Base-by-base conservation (phyloP, 2,329 filamentous ascomycete genomes). In the Leptosphaerulina australis region DNA sequence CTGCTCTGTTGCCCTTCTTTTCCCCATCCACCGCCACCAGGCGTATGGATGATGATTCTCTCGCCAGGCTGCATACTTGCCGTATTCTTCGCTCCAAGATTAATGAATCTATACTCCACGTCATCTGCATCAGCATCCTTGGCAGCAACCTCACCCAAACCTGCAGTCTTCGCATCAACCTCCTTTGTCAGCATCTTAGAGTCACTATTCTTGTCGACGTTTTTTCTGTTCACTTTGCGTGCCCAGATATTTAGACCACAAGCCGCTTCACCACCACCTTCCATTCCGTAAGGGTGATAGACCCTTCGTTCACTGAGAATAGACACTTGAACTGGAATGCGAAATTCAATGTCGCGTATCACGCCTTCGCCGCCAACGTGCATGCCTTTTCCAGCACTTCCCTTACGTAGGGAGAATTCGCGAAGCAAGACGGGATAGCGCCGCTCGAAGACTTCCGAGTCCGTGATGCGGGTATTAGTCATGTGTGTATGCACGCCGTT, bases 231-330 rank as follows among this genome's bases (percentile, higher is more conserved):
- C 0, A 93, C 86, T 53, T 83, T 87, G 6, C 90, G 79, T 24
- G 95, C 86, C 93, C 93, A 97, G 35, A 95, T 77, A 62, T 97
- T 97, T 54, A 92, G 76, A 0, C 93, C 93, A 40, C 88, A 87
- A 60, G 84, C 75, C 0, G 85, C 93, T 54, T 93, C 88, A 48
- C 86, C 87, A 3, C 93, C 93, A 0, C 93, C 93, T 17, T 85
- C 86, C 51, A 97, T 79, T 0, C 93, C 92, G 60, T 92, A 96
- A 1, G 91, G 91, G 43, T 83, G 80, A 56, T 88, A 86, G 0
- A 93, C 88, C 22, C 91, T 76, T 14, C 91, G 72, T 71, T 96
- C 90, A 5, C 85, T 88, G 5, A 95, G 75, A 20, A 96, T 93
- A 1, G 84, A 88, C 11, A 89, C 88, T 69, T 91, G 87, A 4